Conservation (phyloP, 176 grass and related monocot species). For the Avena insularis region DNA sequence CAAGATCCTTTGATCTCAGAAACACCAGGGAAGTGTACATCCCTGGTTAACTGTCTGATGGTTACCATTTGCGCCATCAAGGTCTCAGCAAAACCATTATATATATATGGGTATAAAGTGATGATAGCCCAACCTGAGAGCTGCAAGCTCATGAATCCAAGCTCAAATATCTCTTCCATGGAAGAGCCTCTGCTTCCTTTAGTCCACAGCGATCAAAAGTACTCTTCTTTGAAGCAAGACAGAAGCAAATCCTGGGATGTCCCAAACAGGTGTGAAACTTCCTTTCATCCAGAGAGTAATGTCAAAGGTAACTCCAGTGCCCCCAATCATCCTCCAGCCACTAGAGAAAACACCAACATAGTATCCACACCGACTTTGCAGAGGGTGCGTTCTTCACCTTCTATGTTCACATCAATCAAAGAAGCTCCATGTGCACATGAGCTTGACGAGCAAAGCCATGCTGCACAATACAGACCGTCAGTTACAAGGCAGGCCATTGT, state of each 20-base stretch:
- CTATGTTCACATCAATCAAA: slow-evolving; percentile 65
- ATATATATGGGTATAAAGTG: slow-evolving; percentile 41
- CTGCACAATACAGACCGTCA: slow-evolving; percentile 54
- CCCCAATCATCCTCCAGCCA: slow-evolving; percentile 32
- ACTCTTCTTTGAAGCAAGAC: slow-evolving; percentile 40
- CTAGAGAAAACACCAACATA: slow-evolving; percentile 35
- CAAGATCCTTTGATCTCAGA: slow-evolving; percentile 39
- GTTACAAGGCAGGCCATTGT: slow-evolving; percentile 59
- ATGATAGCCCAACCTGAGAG: slow-evolving; percentile 19
- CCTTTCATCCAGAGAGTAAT: slow-evolving; percentile 34
- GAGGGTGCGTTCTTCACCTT: slow-evolving; percentile 60
- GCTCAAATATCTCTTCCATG: slow-evolving; percentile 42
- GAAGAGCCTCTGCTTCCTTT: slow-evolving; percentile 52
- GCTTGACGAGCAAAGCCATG: slow-evolving; percentile 43
- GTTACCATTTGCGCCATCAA: slow-evolving; percentile 1
- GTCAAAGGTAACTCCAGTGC: slow-evolving; percentile 36
- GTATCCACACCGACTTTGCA: slow-evolving; percentile 40
- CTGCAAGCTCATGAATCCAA: slow-evolving; percentile 35
- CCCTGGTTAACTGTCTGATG: slow-evolving; percentile 29
- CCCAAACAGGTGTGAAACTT: slow-evolving; percentile 45
- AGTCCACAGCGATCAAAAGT: slow-evolving; percentile 27
- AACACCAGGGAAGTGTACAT: slow-evolving; percentile 51
- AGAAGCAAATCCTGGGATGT: slow-evolving; percentile 44
- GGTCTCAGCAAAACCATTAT: slow-evolving; percentile 34
- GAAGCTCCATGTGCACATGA: slow-evolving; percentile 41